Conservation (phyloP, 1,284 basidiomycete species). For the Apiotrichum sp. region DNA sequence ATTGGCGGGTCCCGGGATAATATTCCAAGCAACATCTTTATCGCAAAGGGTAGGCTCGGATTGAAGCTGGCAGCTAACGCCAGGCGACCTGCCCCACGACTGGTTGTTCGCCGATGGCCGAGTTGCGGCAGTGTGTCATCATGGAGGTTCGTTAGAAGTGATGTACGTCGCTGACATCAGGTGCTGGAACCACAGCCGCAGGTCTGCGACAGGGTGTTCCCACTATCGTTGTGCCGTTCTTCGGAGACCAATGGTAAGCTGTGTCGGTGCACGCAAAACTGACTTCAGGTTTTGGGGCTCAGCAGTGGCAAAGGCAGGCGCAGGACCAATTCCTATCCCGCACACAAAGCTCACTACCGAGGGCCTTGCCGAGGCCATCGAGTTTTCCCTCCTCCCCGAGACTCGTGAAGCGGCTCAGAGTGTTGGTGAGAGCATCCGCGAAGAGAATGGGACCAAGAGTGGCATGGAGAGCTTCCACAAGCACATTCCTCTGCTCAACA, state of each 20-base stretch:
- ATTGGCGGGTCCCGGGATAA: constrained; percentile 48
- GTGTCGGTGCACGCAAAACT: constrained; percentile 48
- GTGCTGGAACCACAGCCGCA: constrained; percentile 61
- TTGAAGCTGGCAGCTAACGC: neutral
- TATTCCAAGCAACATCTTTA: constrained; percentile 55
- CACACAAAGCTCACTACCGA: constrained; percentile 53
- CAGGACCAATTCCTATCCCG: constrained; percentile 58
- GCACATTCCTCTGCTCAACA: constrained; percentile 59
- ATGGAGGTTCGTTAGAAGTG: constrained; percentile 49
- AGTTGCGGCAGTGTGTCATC: constrained; percentile 62
- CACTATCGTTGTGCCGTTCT: constrained; percentile 63
- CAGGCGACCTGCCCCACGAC: constrained; percentile 60
- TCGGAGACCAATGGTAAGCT: constrained; percentile 57
- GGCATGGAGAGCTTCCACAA: constrained; percentile 58
- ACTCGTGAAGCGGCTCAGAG: constrained; percentile 52
- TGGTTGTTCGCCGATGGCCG: constrained; percentile 59
- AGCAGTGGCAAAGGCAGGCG: constrained; percentile 60
- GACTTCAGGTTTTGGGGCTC: constrained; percentile 48
- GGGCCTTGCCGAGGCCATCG: constrained; percentile 55
- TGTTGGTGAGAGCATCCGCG: constrained; percentile 54
- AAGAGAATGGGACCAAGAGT: constrained; percentile 53
- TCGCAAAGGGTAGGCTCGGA: constrained; percentile 46
- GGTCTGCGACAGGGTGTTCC: constrained; percentile 60
- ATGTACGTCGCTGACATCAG: constrained; percentile 11
- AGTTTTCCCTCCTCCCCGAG: constrained; percentile 49